Conservation (phyloP, 352 stramenopile genomes). For the Globisporangium yorkense region DNA sequence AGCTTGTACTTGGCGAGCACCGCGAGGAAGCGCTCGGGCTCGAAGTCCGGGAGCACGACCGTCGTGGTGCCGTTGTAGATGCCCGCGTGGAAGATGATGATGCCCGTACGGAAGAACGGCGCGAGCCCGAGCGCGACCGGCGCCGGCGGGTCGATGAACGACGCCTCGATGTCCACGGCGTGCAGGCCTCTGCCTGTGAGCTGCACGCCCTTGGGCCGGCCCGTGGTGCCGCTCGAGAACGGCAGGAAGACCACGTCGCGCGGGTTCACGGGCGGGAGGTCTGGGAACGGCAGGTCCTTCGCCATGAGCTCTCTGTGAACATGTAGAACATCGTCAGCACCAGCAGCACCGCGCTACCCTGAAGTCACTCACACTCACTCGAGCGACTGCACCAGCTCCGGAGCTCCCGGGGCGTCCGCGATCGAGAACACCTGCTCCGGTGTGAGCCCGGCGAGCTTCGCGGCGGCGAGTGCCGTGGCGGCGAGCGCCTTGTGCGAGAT, state of each 20-base stretch:
- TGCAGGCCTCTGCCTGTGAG: slow-evolving; percentile 79
- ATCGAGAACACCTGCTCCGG: slow-evolving; percentile 25
- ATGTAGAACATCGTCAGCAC: background rate
- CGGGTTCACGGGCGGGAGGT: slow-evolving; percentile 5
- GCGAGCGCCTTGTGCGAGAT: slow-evolving; percentile 29
- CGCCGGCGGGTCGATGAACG: slow-evolving; percentile 26
- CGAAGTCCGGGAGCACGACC: slow-evolving; percentile 84
- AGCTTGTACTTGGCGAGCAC: slow-evolving; percentile 67
- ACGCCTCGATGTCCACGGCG: slow-evolving; percentile 57
- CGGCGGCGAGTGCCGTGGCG: slow-evolving; percentile 21
- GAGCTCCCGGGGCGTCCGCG: slow-evolving; percentile 7
- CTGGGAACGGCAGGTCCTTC: slow-evolving; percentile 5
- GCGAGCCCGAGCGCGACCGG: slow-evolving; percentile 84
- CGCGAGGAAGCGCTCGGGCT: slow-evolving; percentile 79
- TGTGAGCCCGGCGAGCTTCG: slow-evolving; percentile 8
- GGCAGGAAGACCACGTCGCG: slow-evolving; percentile 42
- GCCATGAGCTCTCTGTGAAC: slow-evolving; percentile 23
- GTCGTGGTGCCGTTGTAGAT: slow-evolving; percentile 58
- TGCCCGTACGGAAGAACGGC: slow-evolving; percentile 94
- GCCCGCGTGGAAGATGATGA: slow-evolving; percentile 62
- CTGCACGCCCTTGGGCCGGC: slow-evolving; percentile 84
- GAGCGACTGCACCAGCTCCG: slow-evolving; percentile 17
- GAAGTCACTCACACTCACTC: slow-evolving; percentile 16
- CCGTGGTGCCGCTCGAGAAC: slow-evolving; percentile 93
- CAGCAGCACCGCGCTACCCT: background rate